Conservation (phyloP, 495 filamentous ascomycete species). For the Daldinia vernicosa region DNA sequence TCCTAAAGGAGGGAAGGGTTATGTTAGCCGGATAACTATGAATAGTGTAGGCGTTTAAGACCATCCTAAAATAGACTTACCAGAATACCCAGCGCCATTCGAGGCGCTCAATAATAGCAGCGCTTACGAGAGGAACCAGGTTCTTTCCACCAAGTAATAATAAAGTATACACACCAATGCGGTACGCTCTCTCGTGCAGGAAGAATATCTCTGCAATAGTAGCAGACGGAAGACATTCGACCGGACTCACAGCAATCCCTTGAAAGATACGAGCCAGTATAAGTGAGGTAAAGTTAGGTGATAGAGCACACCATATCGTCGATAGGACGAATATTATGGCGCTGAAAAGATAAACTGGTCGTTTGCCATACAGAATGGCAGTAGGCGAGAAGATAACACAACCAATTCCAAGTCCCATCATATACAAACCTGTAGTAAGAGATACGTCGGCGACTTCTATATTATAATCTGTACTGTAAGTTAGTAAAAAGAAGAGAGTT, state of each 20-base stretch:
- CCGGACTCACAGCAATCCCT: constrained; percentile 86
- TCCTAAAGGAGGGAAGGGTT: constrained; percentile 55
- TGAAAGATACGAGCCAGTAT: constrained; percentile 85
- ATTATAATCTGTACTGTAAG: constrained; percentile 58
- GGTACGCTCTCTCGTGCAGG: constrained; percentile 91
- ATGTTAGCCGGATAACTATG: constrained; percentile 36
- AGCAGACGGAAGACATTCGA: constrained; percentile 94
- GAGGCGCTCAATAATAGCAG: constrained; percentile 78
- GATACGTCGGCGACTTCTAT: constrained; percentile 80
- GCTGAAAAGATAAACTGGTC: constrained; percentile 87
- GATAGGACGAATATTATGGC: constrained; percentile 78
- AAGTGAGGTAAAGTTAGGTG: constrained; percentile 81
- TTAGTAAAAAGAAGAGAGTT: constrained; percentile 6
- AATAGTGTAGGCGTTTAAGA: background rate
- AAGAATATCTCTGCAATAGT: constrained; percentile 98
- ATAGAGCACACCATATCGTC: constrained; percentile 86
- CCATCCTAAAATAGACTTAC: constrained; percentile 55
- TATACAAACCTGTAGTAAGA: constrained; percentile 91
- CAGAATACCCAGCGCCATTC: constrained; percentile 96
- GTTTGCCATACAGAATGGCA: constrained; percentile 89
- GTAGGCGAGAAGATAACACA: constrained; percentile 87
- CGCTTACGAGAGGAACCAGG: constrained; percentile 85
- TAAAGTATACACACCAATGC: constrained; percentile 94
- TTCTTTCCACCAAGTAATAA: constrained; percentile 93
- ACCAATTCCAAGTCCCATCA: constrained; percentile 91